These are phyloP conservation scores for Paxillus ammoniavirescens DNA, from an alignment of 768 basidiomycete species.

Conservation along the genomic window DNA sequence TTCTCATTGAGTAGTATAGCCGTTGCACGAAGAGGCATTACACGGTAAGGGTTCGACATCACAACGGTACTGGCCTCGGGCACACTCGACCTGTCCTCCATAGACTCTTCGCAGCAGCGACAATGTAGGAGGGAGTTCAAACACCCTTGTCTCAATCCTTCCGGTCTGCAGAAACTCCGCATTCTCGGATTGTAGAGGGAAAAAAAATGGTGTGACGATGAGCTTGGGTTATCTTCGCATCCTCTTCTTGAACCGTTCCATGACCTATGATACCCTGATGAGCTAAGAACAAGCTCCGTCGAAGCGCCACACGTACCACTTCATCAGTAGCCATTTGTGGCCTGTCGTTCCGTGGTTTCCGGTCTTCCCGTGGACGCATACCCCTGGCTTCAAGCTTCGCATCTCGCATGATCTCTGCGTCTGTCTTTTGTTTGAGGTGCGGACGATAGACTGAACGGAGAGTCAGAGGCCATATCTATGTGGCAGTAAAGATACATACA, in stretches of 20 bases:
- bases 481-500: conserved; percentile 52
- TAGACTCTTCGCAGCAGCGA: too few species aligned
- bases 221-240: conserved; percentile 63
- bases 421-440: conserved; percentile 78
- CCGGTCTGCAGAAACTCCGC: too few species aligned
- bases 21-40: too few species aligned
- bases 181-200: neutral
- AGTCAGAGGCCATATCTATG: neutral
- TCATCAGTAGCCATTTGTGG: conserved; percentile 91
- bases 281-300: neutral
- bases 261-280: conserved; percentile 52
- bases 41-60: too few species aligned
- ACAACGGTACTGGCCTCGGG: too few species aligned
- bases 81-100: too few species aligned
- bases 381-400: conserved; percentile 89
- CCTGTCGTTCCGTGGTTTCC: conserved; percentile 47
- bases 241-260: conserved; percentile 97
- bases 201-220: neutral
- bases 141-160: too few species aligned
- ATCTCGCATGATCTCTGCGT: conserved; percentile 83
- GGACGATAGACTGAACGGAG: conserved; percentile 73
- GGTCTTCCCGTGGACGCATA: conserved; percentile 46
- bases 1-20: too few species aligned
- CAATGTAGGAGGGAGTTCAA: too few species aligned
- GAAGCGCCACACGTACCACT: conserved; percentile 48